Evolutionary conservation across 1,139 yeast species (phyloP).

Genomic region (Blastobotrys raffinosifermentans): DNA sequence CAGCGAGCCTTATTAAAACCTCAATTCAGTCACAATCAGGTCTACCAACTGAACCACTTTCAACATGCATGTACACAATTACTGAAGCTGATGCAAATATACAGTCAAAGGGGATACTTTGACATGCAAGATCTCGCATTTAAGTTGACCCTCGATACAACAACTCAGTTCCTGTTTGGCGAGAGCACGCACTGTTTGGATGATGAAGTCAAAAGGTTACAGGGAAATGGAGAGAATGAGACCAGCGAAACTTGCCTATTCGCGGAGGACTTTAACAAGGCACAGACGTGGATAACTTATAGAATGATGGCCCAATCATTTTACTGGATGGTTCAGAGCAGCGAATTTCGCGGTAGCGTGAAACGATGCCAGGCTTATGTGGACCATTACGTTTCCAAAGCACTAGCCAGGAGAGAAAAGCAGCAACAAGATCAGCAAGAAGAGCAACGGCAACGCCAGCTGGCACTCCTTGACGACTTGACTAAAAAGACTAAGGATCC

Average conservation of each 20-base stretch:
- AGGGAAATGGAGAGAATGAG: too few species aligned
- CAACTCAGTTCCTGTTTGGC: constrained; percentile 54
- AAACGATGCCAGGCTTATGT: constrained; percentile 28
- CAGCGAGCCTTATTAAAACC: constrained; percentile 53
- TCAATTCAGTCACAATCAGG: constrained; percentile 49
- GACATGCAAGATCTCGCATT: constrained; percentile 47
- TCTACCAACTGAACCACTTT: constrained; percentile 43
- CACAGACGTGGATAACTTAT: constrained; percentile 3
- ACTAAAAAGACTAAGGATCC: constrained; percentile 46
- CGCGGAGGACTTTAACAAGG: constrained; percentile 5
- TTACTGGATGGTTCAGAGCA: too few species aligned
- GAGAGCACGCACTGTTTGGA: constrained; percentile 29
- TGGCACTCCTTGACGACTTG: constrained; percentile 37
- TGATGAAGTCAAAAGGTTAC: too few species aligned
- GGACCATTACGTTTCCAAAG: constrained; percentile 27
- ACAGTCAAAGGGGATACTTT: constrained; percentile 21
- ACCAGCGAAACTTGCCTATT: too few species aligned
- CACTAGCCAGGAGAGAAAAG: constrained; percentile 15
- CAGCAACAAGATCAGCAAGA: constrained; percentile 2
- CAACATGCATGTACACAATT: constrained; percentile 40
- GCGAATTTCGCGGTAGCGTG: too few species aligned
- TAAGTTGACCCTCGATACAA: constrained; percentile 48
- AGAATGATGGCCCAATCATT: constrained; percentile 6
- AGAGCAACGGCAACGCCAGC: constrained; percentile 15
- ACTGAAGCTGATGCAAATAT: constrained; percentile 25